phyloP scores from a whole-genome alignment of 2,329 filamentous ascomycete species.

The Colletotrichum sp. region DNA sequence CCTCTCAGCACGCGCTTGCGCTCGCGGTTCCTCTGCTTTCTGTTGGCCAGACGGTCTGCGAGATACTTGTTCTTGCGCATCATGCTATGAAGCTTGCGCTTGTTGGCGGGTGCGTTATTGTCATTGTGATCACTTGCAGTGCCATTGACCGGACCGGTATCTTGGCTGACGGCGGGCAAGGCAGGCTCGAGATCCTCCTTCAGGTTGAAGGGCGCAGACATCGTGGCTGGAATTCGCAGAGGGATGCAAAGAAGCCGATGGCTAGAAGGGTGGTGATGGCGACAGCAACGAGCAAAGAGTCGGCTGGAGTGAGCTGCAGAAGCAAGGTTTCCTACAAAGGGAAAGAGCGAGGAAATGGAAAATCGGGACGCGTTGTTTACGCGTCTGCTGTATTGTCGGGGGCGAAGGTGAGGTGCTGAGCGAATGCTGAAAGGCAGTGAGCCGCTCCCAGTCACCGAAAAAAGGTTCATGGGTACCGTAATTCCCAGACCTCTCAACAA shows the following conservation, averaged over 20 bases:
- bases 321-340: not conserved
- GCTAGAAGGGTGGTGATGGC: not conserved
- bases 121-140: not conserved
- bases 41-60: not conserved
- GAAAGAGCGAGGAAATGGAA: not conserved
- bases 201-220: not conserved
- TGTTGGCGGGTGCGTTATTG: not conserved
- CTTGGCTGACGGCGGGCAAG: not conserved
- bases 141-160: not conserved
- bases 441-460: not conserved
- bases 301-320: not conserved
- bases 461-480: not conserved
- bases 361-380: not conserved
- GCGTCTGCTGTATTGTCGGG: not conserved
- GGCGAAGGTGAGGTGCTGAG: not conserved
- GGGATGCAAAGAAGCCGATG: fast-evolving
- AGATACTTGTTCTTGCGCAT: not conserved
- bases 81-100: not conserved
- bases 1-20: not conserved
- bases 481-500: not conserved
- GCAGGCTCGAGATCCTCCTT: not conserved
- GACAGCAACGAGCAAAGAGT: fast-evolving
- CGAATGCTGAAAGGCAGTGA: not conserved
- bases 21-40: not conserved
- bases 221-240: not conserved